Evolutionary conservation across 441 rosid species (phyloP).

Genomic region (Melastoma candidum): DNA sequence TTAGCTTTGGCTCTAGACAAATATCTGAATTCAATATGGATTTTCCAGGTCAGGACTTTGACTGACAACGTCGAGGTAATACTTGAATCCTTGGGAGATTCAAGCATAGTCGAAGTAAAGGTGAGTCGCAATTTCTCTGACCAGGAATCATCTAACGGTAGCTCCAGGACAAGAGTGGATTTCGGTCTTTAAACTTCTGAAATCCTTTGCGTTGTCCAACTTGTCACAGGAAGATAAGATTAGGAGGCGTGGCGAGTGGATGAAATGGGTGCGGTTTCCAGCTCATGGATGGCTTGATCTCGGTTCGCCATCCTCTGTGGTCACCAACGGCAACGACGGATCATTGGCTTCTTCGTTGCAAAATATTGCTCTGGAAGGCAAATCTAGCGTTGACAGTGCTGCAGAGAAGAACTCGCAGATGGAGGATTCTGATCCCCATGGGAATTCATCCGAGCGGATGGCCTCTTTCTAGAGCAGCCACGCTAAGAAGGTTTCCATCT

Average conservation of each 20-base stretch:
- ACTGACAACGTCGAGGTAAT: conserved; percentile 2
- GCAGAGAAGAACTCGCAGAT: no score
- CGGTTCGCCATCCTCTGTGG: conserved; percentile 5
- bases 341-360: no score
- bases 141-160: no score
- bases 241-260: conserved; percentile 8
- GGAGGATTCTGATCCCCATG: no score
- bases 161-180: no score
- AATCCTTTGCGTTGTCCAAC: background rate
- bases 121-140: background rate
- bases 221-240: background rate
- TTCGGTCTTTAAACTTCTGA: background rate
- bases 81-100: conserved; percentile 5
- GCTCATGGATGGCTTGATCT: conserved; percentile 1
- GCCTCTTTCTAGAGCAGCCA: no score
- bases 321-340: background rate
- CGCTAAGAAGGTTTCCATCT: no score
- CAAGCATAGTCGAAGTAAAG: conserved; percentile 5
- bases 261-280: conserved; percentile 6
- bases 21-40: background rate
- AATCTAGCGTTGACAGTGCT: no score
- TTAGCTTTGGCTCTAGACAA: background rate
- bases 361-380: no score
- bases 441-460: no score
- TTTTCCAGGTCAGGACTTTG: conserved; percentile 3